A percentile compares a stretch with the other conserved stretches of the same genome.
Conservation (phyloP, 2,329 filamentous ascomycete species). For the Aureobasidium sp. region DNA sequence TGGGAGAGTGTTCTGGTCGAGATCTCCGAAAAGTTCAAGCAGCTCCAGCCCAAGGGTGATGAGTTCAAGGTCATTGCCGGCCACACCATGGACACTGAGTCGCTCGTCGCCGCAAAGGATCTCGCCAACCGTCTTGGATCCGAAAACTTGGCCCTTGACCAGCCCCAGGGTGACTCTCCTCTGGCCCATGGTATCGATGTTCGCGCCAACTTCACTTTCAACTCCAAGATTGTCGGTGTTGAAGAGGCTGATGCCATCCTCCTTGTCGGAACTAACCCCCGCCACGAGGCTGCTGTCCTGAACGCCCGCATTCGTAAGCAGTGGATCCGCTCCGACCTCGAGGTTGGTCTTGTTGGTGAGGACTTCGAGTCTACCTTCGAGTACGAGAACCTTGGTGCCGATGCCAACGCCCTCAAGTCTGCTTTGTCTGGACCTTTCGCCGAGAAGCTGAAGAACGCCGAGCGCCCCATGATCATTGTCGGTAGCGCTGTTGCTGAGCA, state of each 20-base stretch:
- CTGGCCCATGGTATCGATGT: constrained; percentile 89
- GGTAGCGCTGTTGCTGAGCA: constrained; percentile 91
- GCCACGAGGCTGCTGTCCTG: constrained; percentile 88
- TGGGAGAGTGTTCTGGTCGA: constrained; percentile 95
- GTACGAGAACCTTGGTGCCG: constrained; percentile 80
- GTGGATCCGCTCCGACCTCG: constrained; percentile 90
- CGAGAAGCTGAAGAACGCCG: constrained; percentile 80
- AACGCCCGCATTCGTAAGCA: constrained; percentile 98
- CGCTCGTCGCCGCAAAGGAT: constrained; percentile 93
- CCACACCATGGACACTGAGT: constrained; percentile 84
- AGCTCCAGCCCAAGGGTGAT: constrained; percentile 74
- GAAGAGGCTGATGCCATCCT: constrained; percentile 91
- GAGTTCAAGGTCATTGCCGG: constrained; percentile 96
- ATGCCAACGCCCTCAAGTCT: constrained; percentile 73
- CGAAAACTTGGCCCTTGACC: constrained; percentile 90
- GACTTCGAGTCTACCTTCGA: constrained; percentile 91
- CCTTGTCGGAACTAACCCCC: constrained; percentile 88
- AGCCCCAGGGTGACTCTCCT: constrained; percentile 73
- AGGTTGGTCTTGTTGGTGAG: constrained; percentile 87
- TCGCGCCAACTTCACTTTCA: constrained; percentile 92
- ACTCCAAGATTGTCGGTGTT: constrained; percentile 87
- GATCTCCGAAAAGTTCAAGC: constrained; percentile 72
- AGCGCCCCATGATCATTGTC: constrained; percentile 94
- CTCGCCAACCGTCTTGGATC: constrained; percentile 93
- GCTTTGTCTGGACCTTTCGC: constrained; percentile 82